Base-by-base conservation (phyloP, 306 rosid species). In the Crotalaria pallida region DNA sequence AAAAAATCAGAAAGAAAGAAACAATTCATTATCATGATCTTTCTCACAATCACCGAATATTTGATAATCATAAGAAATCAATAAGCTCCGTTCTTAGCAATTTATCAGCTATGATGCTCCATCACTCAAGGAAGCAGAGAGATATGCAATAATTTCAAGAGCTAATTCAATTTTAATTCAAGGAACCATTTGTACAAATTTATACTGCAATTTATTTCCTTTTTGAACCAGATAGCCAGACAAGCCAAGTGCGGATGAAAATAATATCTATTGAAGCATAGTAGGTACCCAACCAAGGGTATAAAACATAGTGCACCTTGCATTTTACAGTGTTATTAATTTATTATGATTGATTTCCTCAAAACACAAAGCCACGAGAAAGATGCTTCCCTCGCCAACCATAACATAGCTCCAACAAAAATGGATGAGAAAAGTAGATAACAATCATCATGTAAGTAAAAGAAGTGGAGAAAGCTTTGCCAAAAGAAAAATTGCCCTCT, bases 71-170 rank as follows among this genome's bases (percentile, higher is more conserved):
- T 31, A 17, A 11, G 21, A 53, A 24, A 33, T 41, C 48, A 72
- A 59, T 9, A 7, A 62, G 47, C 55, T 52, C 16, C 22, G 47
- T 19, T 67, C 58, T 52, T 45, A n/a, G 65, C 16, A 58, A 71
- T 64, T 33, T 68, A 58, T 69, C 60, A 49, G 57, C 69, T 36
- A 47, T 6, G 16, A 58, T 58, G 63, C 69, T 16, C 49, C 44
- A 53, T 21, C 74, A 65, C 61, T 71, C 33, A 3, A 23, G 34
- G 57, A 71, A 77, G 64, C 23, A 73, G 65, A 50, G 36, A 29
- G 45, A 50, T 58, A 22, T 52, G 40, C 10, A 77, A 47, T 2
- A 47, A 22, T 45, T 52, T 51, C n/a, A n/a, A n/a, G n/a, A n/a
- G n/a, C 29, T 45, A 44, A 76, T 9, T 44, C 36, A n/a, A n/a